Percentiles rank a stretch among this genome's conserved stretches.
Evolutionary conservation across 768 basidiomycete species (phyloP).

Genomic region (Tephrocybe sp.): DNA sequence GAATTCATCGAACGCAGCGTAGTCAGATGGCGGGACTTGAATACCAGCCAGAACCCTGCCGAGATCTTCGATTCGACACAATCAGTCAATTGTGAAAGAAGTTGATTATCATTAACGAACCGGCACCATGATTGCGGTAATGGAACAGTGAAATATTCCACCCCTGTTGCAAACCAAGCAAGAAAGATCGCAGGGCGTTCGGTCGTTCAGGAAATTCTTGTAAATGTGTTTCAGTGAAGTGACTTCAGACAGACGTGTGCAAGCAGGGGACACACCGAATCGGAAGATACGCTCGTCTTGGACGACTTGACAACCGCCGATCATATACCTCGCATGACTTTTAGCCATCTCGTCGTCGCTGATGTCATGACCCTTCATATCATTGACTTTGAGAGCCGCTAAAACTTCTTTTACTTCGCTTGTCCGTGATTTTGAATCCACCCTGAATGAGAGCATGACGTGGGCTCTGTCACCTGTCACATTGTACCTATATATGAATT

Average conservation of each 20-base stretch:
- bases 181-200: conserved; percentile 86
- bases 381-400: conserved; percentile 54
- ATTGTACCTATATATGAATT: conserved; percentile 93
- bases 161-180: conserved; percentile 74
- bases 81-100: conserved; percentile 4
- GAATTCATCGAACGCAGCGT: conserved; percentile 70
- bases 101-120: conserved; percentile 44
- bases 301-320: conserved; percentile 81
- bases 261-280: conserved; percentile 67
- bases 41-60: conserved; percentile 93
- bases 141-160: conserved; percentile 99
- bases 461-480: conserved; percentile 69
- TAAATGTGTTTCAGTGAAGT: conserved; percentile 2
- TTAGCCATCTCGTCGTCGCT: conserved; percentile 96
- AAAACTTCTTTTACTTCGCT: conserved; percentile 69
- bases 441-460: conserved; percentile 89
- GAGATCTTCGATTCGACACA: conserved; percentile 61
- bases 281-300: conserved; percentile 86
- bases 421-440: conserved; percentile 58
- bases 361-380: conserved; percentile 87
- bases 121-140: conserved; percentile 96
- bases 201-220: conserved; percentile 96
- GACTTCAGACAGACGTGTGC: neutral
- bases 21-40: conserved; percentile 78
- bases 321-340: conserved; percentile 91